A percentile compares a stretch with the other conserved stretches of the same genome.
phyloP scores from a whole-genome alignment of 208 protist species.

The Leptomonas pyrrhocoris region DNA sequence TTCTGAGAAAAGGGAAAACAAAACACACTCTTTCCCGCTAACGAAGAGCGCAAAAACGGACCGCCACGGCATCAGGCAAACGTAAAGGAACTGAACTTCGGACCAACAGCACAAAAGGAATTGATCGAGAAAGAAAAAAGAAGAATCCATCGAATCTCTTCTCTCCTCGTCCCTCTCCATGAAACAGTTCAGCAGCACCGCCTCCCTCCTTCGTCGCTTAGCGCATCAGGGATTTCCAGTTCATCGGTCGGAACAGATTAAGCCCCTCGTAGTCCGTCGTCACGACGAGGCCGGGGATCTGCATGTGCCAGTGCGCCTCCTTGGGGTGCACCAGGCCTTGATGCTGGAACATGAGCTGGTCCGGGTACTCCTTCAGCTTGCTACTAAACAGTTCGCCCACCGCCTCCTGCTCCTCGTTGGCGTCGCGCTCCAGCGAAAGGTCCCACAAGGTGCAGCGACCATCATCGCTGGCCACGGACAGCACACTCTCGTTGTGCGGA shows the following conservation, averaged over 20 bases:
- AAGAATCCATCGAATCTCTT: not conserved
- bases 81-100: no score
- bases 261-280: constrained; percentile 96
- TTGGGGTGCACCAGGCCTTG: constrained; percentile 96
- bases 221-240: constrained; percentile 92
- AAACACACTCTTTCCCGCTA: no score
- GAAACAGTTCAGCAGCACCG: not conserved
- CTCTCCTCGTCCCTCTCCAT: not conserved
- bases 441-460: constrained; percentile 98
- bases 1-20: no score
- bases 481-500: constrained; percentile 94
- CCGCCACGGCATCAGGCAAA: no score
- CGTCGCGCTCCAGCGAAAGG: constrained; percentile 96
- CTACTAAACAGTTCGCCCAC: constrained; percentile 79
- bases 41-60: no score
- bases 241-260: constrained; percentile 97
- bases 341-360: constrained; percentile 98
- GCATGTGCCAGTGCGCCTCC: constrained; percentile 98
- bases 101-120: no score
- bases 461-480: constrained; percentile 94
- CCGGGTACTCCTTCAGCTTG: constrained; percentile 79
- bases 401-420: constrained; percentile 90
- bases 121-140: not conserved
- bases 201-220: constrained; percentile 21
- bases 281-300: constrained; percentile 96